Evolutionary conservation across 1,284 basidiomycete species (phyloP).

Genomic region (Binderoboletus segoi): DNA sequence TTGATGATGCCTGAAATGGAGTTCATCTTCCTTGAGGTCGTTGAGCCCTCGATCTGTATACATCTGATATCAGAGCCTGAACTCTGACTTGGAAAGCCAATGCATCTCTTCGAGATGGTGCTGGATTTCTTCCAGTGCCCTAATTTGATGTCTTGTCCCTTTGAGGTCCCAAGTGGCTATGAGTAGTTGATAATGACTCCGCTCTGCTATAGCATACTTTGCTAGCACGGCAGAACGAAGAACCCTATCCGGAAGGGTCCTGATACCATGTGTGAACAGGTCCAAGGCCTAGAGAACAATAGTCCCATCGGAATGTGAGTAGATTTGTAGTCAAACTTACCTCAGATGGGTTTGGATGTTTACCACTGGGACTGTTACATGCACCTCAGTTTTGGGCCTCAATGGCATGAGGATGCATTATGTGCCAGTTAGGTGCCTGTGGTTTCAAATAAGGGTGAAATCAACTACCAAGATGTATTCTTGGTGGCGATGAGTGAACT

Average conservation of each 20-base stretch:
- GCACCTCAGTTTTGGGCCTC: too few relatives aligned
- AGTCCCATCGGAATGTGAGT: too few relatives aligned
- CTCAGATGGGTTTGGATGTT: too few relatives aligned
- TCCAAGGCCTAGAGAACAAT: too few relatives aligned
- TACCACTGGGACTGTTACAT: too few relatives aligned
- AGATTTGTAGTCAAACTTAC: too few relatives aligned
- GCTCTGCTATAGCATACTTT: slow-evolving; percentile 1
- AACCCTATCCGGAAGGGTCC: background rate
- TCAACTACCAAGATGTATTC: too few relatives aligned
- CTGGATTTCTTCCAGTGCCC: background rate
- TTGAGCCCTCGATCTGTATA: background rate
- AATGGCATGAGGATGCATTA: too few relatives aligned
- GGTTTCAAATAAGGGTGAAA: too few relatives aligned
- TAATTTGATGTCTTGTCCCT: background rate
- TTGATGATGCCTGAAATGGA: background rate
- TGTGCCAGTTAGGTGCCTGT: too few relatives aligned
- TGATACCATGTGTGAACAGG: background rate
- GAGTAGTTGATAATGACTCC: background rate
- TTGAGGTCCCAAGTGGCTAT: slow-evolving; percentile 1
- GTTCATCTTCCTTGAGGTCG: background rate
- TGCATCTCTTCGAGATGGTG: background rate
- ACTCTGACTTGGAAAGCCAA: background rate
- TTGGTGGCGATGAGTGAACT: too few relatives aligned
- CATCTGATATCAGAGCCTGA: background rate
- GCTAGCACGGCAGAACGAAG: background rate